Base-by-base conservation (phyloP, 177 flowering plant genomes). In the Tripterygium wilfordii region DNA sequence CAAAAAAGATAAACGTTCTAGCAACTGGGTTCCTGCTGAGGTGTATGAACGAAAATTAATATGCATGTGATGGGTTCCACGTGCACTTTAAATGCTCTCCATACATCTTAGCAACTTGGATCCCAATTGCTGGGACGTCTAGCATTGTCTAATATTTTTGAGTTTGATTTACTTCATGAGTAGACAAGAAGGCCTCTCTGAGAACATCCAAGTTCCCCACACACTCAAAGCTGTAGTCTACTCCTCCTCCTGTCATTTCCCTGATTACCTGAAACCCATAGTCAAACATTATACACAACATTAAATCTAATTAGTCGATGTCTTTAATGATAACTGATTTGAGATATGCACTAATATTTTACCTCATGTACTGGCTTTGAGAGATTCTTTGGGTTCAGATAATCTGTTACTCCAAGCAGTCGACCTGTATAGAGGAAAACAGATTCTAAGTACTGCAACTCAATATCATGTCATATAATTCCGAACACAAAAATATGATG, bases 171-270 rank as follows among this genome's bases (percentile, higher is more conserved):
- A 86, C 92, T 12, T 76, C 82, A 50, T 79, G 84, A 4, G 85
- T 71, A 16, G 91, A 82, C 50, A 79, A 51, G 58, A 83, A 88
- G 23, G 95, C 95, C 35, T 82, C 78, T 0, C 90, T 63, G 10
- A 88, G 77, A 39, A 75, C 83, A 15, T 72, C 76, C 44, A 74
- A 9, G 41, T 79, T 77, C 5, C 96, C 96, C 15, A 70, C 71
- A 51, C 91, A 85, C 46, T 83, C 96, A 40, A 85, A 76, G 64
- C 89, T 73, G 58, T 68, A 85, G 59, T 85, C 83, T 9, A 81
- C 96, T 1, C 91, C 91, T 25, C 91, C 95, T 3, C 53, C 67
- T 0, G 77, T 71, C 71, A 85, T 62, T 26, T 77, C 83, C 45
- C 56, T 63, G 14, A 85, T 79, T 60, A 48, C 70, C 94, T 85